phyloP scores from a whole-genome alignment of 2,329 filamentous ascomycete genomes.

The Neofusicoccum sp. region DNA sequence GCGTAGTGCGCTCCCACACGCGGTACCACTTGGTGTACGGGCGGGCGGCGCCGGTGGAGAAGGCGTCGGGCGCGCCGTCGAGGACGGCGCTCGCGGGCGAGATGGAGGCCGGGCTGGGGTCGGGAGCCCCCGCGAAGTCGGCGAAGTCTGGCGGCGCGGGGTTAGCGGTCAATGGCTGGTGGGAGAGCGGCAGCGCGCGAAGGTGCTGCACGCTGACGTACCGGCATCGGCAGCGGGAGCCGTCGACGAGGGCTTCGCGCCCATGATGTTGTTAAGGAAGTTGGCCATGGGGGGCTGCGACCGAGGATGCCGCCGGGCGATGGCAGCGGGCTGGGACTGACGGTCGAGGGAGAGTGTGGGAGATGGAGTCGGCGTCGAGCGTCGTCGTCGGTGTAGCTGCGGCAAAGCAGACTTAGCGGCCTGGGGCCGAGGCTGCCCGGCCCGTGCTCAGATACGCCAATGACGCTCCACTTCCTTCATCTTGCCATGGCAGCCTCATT shows the following conservation, averaged over 20 bases:
- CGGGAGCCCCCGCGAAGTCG: slow-evolving; percentile 81
- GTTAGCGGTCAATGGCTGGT: slow-evolving; percentile 19
- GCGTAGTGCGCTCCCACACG: slow-evolving; percentile 83
- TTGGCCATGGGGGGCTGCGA: slow-evolving; percentile 43
- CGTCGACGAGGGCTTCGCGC: slow-evolving; percentile 59
- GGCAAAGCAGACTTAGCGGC: slow-evolving; percentile 14
- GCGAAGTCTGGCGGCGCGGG: slow-evolving; percentile 69
- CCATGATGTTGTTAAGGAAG: slow-evolving; percentile 67
- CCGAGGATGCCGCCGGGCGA: background rate
- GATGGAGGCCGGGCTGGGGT: slow-evolving; percentile 56
- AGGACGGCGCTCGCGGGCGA: slow-evolving; percentile 43
- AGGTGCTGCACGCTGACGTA: slow-evolving; percentile 44
- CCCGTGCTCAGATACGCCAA: background rate
- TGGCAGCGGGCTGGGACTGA: background rate
- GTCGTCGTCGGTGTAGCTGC: slow-evolving; percentile 10
- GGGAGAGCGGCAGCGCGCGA: slow-evolving; percentile 18
- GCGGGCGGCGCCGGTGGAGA: slow-evolving; percentile 48
- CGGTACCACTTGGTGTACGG: slow-evolving; percentile 97
- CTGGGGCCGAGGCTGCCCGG: background rate
- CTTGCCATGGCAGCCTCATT: too few species aligned
- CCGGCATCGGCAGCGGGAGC: slow-evolving; percentile 61
- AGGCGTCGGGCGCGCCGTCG: slow-evolving; percentile 36
- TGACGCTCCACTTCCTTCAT: background rate
- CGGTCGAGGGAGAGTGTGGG: background rate
- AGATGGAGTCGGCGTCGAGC: slow-evolving; percentile 1